Evolutionary conservation across 2,329 filamentous ascomycete genomes (phyloP).

Genomic region (Aspergillus jensenii): DNA sequence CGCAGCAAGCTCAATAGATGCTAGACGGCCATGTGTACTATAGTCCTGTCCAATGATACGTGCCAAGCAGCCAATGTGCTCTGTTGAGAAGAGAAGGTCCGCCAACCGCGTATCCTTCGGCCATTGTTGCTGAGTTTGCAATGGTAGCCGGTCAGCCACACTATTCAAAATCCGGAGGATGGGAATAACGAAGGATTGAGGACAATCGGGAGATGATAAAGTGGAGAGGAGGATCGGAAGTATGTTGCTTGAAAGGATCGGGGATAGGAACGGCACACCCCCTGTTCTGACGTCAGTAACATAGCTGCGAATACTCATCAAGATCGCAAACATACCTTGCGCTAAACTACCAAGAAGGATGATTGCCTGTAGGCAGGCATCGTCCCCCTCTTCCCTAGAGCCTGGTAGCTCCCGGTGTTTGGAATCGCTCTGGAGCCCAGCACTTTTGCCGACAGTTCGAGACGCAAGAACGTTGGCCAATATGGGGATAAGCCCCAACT

Average conservation of each 20-base stretch:
- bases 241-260: conserved; percentile 67
- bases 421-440: conserved; percentile 29
- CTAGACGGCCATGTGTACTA: conserved; percentile 53
- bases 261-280: conserved; percentile 73
- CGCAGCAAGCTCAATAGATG: conserved; percentile 43
- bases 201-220: conserved; percentile 64
- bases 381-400: conserved; percentile 61
- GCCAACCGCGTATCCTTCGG: conserved; percentile 55
- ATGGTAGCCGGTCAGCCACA: conserved; percentile 64
- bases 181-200: conserved; percentile 67
- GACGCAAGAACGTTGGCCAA: conserved; percentile 51
- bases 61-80: conserved; percentile 62
- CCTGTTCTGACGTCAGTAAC: conserved; percentile 52
- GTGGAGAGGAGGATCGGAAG: conserved; percentile 70
- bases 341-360: conserved; percentile 83
- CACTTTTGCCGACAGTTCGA: conserved; percentile 40
- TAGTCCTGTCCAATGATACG: conserved; percentile 64
- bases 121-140: conserved; percentile 54
- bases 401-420: conserved; percentile 27
- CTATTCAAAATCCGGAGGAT: conserved; percentile 73
- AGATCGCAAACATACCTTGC: conserved; percentile 60
- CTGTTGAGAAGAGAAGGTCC: conserved; percentile 63
- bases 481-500: conserved; percentile 61
- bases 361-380: conserved; percentile 72
- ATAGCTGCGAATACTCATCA: background rate